Base-by-base conservation (phyloP, 225 moss, liverwort and hornwort genomes). In the Neckera pumila region DNA sequence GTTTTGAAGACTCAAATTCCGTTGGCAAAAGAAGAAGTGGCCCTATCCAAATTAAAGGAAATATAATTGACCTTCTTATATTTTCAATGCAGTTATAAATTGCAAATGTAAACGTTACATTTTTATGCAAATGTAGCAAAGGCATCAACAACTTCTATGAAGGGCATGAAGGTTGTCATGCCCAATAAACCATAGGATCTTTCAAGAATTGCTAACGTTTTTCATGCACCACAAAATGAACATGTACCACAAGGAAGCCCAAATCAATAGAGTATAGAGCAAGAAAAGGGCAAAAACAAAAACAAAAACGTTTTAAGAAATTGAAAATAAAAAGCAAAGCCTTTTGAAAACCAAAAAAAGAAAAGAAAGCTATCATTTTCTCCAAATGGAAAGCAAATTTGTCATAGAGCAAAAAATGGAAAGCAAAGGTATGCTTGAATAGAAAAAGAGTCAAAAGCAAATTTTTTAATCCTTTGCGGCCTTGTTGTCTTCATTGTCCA, bases 201-300 rank as follows among this genome's bases (percentile, higher is more conserved):
- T 65, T 34, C 3, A 34, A 3, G 9, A 34, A 1, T 0, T 65
- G 3, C 19, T 36, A 1, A 20, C 11, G 20, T 5, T 66, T 36
- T 6, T 36, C 34, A 6, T 36, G 19, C 10, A 34, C 18, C 1
- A 18, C 0, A 17, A 0, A 33, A 2, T 0, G 33, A 0, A 17
- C 3, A 33, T 64, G 9, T 5, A 64, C 17, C 5, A 64, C 9
- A 64, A 34, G 3, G 10, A 65, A 65, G 10, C 0, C 10, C 10
- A 34, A 65, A 34, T 34, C 6, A 65, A 3, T 65, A 19, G 34
- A 19, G 1, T 65, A 10, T 8, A 19, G 10, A 65, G 10, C 3
- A 18, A 65, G 10, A 36, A 6, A 10, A 36, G 1, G 36, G 36
- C 6, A 19, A 36, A 36, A 36, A 0, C 2, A 36, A 3, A 63